Conservation (phyloP, 2,329 filamentous ascomycete species). For the Cladosporium sp. region DNA sequence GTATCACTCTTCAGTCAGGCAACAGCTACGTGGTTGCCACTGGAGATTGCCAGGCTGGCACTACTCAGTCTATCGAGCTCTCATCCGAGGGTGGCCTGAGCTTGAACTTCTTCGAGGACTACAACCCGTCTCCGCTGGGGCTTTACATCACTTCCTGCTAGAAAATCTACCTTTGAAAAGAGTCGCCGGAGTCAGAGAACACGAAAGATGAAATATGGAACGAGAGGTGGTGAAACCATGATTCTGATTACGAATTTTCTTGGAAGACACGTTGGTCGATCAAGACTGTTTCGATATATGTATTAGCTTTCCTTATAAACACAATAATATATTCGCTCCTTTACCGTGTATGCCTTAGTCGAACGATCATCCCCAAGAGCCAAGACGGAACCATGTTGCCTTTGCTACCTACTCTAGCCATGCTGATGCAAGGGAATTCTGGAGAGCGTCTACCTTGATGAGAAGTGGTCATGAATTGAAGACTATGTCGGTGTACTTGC, state of each 20-base stretch:
- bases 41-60: slow-evolving; percentile 30
- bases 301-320: not conserved
- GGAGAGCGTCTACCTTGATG: too few relatives aligned
- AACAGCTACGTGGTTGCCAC: slow-evolving; percentile 32
- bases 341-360: not conserved
- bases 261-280: not conserved
- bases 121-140: slow-evolving; percentile 28
- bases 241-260: not conserved
- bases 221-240: not conserved
- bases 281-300: not conserved
- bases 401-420: too few relatives aligned
- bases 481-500: too few relatives aligned
- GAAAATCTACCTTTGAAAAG: not conserved
- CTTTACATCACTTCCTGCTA: slow-evolving; percentile 33
- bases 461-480: too few relatives aligned
- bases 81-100: slow-evolving; percentile 23
- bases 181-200: too few relatives aligned
- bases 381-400: too few relatives aligned
- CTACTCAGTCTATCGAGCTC: slow-evolving; percentile 27
- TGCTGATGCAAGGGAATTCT: too few relatives aligned
- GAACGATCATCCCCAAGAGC: too few relatives aligned
- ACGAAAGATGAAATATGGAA: not conserved
- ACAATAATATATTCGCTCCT: not conserved
- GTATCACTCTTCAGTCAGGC: slow-evolving; percentile 24
- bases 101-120: slow-evolving; percentile 32